Conservation (phyloP, 352 stramenopile species). For the Globisporangium orthogonon region DNA sequence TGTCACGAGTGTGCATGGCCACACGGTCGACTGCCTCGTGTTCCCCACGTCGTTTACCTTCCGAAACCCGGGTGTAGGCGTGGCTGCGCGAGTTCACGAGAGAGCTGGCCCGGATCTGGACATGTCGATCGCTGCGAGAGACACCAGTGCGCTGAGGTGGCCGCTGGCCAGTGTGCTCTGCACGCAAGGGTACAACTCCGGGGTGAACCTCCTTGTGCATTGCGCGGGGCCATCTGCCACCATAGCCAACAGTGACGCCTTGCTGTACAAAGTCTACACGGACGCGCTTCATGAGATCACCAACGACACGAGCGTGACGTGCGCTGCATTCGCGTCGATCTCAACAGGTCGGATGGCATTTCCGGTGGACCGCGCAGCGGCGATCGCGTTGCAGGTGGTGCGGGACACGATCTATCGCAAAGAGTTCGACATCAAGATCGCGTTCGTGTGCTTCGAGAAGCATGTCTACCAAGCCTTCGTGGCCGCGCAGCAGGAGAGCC, state of each 20-base stretch:
- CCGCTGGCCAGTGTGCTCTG: neutral
- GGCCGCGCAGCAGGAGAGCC: constrained; percentile 11
- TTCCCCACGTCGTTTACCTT: constrained; percentile 46
- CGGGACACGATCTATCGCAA: constrained; percentile 32
- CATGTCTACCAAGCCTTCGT: constrained; percentile 26
- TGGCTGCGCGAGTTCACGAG: constrained; percentile 37
- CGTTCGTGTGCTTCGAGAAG: constrained; percentile 51
- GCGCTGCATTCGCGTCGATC: constrained; percentile 45
- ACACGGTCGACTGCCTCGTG: constrained; percentile 46
- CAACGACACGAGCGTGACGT: constrained; percentile 21
- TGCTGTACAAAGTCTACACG: constrained; percentile 53
- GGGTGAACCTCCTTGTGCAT: constrained; percentile 48
- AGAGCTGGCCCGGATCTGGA: constrained; percentile 33
- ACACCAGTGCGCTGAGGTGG: neutral
- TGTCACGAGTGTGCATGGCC: constrained; percentile 20
- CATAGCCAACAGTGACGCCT: neutral
- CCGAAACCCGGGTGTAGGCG: constrained; percentile 32
- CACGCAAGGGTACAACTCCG: constrained; percentile 19
- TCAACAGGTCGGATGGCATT: constrained; percentile 38
- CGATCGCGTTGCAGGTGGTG: constrained; percentile 31
- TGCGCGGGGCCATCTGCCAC: constrained; percentile 29
- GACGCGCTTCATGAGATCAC: constrained; percentile 28
- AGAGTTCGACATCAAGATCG: constrained; percentile 31
- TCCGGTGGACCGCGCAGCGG: constrained; percentile 25
- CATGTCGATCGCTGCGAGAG: constrained; percentile 4